Evolutionary conservation across 2,329 filamentous ascomycete genomes (phyloP).

Genomic region (Ophiostoma ulmi): DNA sequence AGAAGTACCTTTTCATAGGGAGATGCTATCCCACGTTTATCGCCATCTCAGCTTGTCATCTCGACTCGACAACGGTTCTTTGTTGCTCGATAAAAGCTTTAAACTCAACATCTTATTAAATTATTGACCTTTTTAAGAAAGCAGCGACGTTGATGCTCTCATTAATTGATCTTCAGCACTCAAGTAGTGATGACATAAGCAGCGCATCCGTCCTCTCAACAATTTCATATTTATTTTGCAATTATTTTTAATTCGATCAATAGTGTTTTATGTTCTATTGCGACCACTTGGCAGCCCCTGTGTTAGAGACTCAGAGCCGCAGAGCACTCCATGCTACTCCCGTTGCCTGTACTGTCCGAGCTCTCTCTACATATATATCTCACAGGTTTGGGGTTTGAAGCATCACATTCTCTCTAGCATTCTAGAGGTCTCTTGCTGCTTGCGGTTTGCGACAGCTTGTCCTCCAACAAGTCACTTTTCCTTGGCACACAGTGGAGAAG

Average conservation of each 20-base stretch:
- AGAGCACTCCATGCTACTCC: neutral
- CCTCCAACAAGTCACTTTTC: slow-evolving; percentile 15
- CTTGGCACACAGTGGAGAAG: slow-evolving; percentile 19
- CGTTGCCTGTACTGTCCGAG: neutral
- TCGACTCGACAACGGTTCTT: neutral
- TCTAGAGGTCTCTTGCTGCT: neutral
- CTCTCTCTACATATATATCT: neutral
- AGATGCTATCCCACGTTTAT: neutral
- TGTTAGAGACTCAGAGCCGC: neutral
- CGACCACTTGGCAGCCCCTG: neutral
- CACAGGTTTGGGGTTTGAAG: no score
- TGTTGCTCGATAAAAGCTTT: neutral
- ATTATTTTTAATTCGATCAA: neutral
- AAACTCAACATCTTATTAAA: no score
- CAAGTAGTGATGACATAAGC: neutral
- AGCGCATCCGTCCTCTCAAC: neutral
- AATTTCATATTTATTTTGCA: neutral
- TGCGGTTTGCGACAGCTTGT: slow-evolving; percentile 2
- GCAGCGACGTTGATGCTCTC: neutral
- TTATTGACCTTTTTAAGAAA: neutral
- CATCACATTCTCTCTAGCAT: no score
- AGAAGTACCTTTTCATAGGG: neutral
- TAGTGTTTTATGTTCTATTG: neutral
- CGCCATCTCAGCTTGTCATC: no score
- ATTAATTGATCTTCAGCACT: neutral